These are phyloP conservation scores for Populus tomentosa DNA, from an alignment of 441 rosid genomes.

Conservation along the genomic window DNA sequence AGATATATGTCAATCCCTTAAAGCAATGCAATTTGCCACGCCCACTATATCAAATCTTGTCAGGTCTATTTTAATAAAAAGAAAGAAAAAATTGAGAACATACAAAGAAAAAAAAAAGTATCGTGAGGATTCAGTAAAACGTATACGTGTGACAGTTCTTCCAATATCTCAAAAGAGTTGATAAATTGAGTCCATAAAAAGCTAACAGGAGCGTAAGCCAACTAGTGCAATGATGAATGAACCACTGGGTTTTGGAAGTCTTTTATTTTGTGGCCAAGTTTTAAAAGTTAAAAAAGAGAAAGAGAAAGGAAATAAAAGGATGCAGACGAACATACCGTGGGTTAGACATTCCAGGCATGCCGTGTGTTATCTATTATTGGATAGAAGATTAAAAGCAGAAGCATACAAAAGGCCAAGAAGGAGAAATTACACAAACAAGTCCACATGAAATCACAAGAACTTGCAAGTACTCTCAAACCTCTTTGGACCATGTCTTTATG, in stretches of 20 bases:
- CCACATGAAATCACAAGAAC: conserved; percentile 19
- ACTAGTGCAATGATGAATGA: neutral
- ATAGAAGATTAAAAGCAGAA: neutral
- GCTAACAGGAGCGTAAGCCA: neutral
- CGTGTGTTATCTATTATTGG: conserved; percentile 2
- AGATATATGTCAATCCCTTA: no score
- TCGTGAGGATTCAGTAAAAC: neutral
- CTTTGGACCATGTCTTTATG: conserved; percentile 13
- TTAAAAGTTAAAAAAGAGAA: neutral
- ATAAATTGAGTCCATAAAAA: neutral
- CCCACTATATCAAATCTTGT: neutral
- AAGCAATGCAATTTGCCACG: no score
- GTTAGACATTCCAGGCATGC: neutral
- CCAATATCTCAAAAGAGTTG: neutral
- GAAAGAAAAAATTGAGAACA: no score
- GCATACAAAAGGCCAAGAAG: neutral
- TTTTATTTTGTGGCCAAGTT: neutral
- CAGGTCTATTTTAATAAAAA: neutral
- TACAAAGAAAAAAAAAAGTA: no score
- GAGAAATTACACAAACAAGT: conserved; percentile 13
- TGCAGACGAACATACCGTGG: neutral
- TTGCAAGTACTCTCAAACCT: conserved; percentile 1
- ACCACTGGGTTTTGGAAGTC: neutral
- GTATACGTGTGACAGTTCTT: neutral
- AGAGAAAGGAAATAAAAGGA: neutral